Conservation (phyloP, 2,329 filamentous ascomycete genomes). For the Fusarium nelsonii region DNA sequence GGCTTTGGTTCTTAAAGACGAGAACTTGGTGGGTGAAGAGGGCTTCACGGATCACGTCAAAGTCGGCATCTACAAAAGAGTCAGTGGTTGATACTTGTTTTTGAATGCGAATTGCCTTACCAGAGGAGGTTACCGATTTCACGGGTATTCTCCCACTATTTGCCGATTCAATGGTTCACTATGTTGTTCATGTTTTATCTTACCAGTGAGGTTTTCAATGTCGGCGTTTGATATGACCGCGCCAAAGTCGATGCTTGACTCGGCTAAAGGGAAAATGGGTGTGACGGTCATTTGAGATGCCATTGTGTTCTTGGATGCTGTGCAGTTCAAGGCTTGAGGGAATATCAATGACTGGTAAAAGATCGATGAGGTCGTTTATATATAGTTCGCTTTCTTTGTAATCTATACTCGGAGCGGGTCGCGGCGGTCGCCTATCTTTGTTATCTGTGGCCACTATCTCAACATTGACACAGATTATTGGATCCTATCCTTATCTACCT, state of each 20-base stretch:
- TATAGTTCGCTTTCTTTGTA: background rate
- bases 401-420: constrained; percentile 9
- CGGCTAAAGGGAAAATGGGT: constrained; percentile 53
- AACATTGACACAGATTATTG: background rate
- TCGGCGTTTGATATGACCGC: constrained; percentile 69
- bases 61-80: constrained; percentile 67
- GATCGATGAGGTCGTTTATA: constrained; percentile 21
- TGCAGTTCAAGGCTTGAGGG: background rate
- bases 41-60: constrained; percentile 71
- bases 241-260: constrained; percentile 68
- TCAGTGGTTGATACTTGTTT: constrained; percentile 32
- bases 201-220: constrained; percentile 72
- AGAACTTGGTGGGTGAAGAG: constrained; percentile 78
- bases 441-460: background rate
- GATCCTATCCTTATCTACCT: background rate
- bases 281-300: constrained; percentile 51
- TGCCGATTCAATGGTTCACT: constrained; percentile 17
- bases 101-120: constrained; percentile 53
- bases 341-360: background rate
- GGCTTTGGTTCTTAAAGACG: constrained; percentile 75
- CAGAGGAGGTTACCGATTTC: constrained; percentile 70
- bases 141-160: constrained; percentile 66
- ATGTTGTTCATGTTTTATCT: constrained; percentile 43
- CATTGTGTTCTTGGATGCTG: constrained; percentile 24
- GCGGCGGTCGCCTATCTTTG: constrained; percentile 41